Conservation (phyloP, 2,329 filamentous ascomycete genomes). For the Epichloe elymi region DNA sequence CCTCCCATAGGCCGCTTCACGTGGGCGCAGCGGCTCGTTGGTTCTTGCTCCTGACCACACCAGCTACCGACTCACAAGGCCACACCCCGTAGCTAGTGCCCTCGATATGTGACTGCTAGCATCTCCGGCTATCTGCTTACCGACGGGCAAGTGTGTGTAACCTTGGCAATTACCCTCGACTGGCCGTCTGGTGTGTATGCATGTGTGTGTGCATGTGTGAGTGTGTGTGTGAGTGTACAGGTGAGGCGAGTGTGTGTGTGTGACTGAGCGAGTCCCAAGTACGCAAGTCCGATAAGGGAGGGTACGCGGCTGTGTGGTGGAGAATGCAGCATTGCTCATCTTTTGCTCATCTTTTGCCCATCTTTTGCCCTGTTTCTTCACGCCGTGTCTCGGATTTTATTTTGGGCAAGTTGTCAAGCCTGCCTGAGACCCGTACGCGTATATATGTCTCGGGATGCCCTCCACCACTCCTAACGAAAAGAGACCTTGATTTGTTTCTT, state of each 20-base stretch:
- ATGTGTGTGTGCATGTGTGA: neutral
- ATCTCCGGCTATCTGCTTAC: neutral
- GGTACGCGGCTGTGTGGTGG: neutral
- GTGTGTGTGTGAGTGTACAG: neutral
- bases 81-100: neutral
- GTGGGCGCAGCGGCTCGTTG: constrained; percentile 2
- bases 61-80: constrained; percentile 1
- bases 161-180: neutral
- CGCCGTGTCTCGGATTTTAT: neutral
- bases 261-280: neutral
- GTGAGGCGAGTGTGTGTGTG: neutral
- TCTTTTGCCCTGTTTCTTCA: neutral
- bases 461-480: neutral
- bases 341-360: neutral
- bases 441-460: constrained; percentile 2
- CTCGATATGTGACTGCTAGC: constrained; percentile 2
- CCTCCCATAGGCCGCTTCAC: constrained; percentile 4
- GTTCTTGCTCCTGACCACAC: constrained; percentile 4
- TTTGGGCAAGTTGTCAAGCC: no score
- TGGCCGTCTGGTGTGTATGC: neutral
- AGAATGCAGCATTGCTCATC: neutral
- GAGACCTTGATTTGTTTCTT: neutral
- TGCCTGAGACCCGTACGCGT: neutral
- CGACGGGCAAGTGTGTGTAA: neutral
- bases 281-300: neutral